Percentiles rank a stretch among this genome's conserved stretches.
Conservation (phyloP, 805 yeast species). For the Candida fluviatilis region DNA sequence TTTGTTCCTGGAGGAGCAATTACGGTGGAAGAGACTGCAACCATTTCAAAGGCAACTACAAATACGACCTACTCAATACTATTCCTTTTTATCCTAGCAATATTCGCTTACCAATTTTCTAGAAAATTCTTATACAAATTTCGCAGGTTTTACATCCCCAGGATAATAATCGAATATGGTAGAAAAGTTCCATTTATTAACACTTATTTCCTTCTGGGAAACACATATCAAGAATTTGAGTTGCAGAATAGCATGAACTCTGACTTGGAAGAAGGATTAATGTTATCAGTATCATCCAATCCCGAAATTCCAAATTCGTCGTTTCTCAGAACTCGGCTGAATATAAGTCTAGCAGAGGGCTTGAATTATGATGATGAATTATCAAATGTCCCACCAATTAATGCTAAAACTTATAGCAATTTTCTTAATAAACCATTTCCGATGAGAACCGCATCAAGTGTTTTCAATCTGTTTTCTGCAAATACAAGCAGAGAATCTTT, state of each 20-base stretch:
- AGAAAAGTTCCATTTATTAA: constrained; percentile 20
- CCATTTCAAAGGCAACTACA: constrained; percentile 5
- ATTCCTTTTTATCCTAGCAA: constrained; percentile 14
- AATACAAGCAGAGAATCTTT: constrained; percentile 24
- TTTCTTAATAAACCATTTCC: constrained; percentile 40
- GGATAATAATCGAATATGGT: constrained; percentile 9
- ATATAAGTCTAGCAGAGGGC: constrained; percentile 7
- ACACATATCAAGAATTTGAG: constrained; percentile 8
- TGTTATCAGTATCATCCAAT: constrained; percentile 16
- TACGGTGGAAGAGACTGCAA: constrained; percentile 11
- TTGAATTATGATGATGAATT: constrained; percentile 1
- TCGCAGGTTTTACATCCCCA: constrained; percentile 12
- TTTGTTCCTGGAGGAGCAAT: constrained; percentile 30
- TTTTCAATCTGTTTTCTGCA: constrained; percentile 10
- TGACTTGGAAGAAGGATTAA: constrained; percentile 32
- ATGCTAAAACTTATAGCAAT: constrained; percentile 10
- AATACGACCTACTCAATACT: constrained; percentile 11
- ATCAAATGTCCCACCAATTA: constrained; percentile 6
- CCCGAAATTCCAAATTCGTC: constrained; percentile 10
- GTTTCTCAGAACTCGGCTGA: constrained; percentile 5
- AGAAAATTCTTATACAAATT: constrained; percentile 9
- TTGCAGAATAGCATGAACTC: constrained; percentile 16
- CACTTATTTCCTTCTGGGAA: constrained; percentile 10
- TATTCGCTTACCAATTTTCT: constrained; percentile 14
- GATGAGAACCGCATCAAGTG: constrained; percentile 4